Evolutionary conservation across 1,284 basidiomycete species (phyloP).

Genomic region (Malassezia furfur): DNA sequence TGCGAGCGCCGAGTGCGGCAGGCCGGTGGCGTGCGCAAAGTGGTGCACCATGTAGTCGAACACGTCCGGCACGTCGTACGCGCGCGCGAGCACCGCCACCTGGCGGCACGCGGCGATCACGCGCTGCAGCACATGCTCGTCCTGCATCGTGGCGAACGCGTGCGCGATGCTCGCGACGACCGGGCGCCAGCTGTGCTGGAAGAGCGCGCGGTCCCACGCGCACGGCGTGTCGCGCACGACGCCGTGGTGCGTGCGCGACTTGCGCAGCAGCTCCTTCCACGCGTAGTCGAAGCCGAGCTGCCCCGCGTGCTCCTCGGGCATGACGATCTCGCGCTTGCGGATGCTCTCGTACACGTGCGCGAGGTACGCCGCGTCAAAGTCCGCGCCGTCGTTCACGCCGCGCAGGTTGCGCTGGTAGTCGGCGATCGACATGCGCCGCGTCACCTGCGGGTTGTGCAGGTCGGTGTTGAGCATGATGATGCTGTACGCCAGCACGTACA

Average conservation of each 20-base stretch:
- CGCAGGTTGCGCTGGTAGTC: constrained; percentile 87
- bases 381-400: constrained; percentile 76
- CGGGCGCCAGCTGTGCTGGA: constrained; percentile 79
- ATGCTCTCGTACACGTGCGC: constrained; percentile 87
- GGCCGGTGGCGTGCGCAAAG: constrained; percentile 51
- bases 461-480: constrained; percentile 99
- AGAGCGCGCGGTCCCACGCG: constrained; percentile 82
- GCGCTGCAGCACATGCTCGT: constrained; percentile 90
- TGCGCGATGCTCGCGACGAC: constrained; percentile 60
- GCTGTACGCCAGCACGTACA: constrained; percentile 87
- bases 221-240: constrained; percentile 69
- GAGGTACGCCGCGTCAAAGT: constrained; percentile 78
- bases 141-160: constrained; percentile 81
- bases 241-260: constrained; percentile 70
- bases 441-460: constrained; percentile 90
- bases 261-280: constrained; percentile 86
- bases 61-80: constrained; percentile 80
- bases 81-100: constrained; percentile 82
- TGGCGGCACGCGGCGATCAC: constrained; percentile 91
- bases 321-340: constrained; percentile 83
- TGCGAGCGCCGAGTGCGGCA: constrained; percentile 27
- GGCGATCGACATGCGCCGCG: constrained; percentile 93
- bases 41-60: constrained; percentile 93
- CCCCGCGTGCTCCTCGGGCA: constrained; percentile 95
- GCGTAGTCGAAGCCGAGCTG: constrained; percentile 97